Conservation (phyloP, 345 rosid genomes). For the Hypericum perforatum region DNA sequence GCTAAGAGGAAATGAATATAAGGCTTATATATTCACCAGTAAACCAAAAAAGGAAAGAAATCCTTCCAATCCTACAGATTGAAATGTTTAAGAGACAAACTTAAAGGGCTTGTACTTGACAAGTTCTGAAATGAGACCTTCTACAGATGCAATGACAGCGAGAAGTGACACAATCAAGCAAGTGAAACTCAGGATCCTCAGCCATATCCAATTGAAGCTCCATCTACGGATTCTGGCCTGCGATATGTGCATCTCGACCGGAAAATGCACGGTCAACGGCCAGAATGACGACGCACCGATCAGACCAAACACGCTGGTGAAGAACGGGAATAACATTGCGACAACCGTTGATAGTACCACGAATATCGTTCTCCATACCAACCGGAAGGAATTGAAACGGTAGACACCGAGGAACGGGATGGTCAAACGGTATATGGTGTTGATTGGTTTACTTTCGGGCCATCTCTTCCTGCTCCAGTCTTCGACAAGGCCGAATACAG, state of each 20-base stretch:
- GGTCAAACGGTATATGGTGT: background rate
- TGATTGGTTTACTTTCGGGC: background rate
- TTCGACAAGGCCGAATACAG: background rate
- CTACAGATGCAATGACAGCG: background rate
- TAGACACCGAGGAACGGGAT: background rate
- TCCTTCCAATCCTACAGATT: no score
- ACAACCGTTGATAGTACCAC: background rate
- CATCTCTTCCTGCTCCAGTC: background rate
- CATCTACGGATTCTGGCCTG: background rate
- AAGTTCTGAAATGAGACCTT: background rate
- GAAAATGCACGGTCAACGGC: background rate
- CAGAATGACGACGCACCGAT: background rate
- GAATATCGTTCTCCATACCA: background rate
- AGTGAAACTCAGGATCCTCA: background rate
- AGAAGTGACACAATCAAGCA: slow-evolving; percentile 1
- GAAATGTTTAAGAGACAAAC: background rate
- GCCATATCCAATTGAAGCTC: background rate
- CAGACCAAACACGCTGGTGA: slow-evolving; percentile 2
- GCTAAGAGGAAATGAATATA: no score
- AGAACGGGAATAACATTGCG: slow-evolving; percentile 1
- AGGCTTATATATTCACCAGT: no score
- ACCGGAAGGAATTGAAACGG: background rate
- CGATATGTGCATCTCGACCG: background rate
- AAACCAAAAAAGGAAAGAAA: no score
- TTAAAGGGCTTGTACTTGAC: background rate